Base-by-base conservation (phyloP, 208 protist genomes). In the Leishmania lainsoni region DNA sequence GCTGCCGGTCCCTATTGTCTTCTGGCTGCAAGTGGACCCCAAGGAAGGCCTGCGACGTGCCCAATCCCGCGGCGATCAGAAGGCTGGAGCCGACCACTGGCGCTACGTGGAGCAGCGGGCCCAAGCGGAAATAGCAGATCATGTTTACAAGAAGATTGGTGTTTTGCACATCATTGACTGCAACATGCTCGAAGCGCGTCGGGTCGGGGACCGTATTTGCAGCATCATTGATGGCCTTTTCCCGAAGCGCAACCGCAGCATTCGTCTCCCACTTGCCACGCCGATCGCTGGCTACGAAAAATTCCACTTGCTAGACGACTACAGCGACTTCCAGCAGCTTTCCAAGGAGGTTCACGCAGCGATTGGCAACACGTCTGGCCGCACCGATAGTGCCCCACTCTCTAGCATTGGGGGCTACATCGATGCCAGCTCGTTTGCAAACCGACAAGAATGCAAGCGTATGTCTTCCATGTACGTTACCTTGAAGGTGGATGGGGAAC, bases 401-500 rank as follows among this genome's bases (percentile, higher is more conserved):
- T 95, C 93, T 17, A 87, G 59, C 76, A 91, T 97, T 68, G 90
- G 87, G 54, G 91, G 91, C 45, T 95, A 96, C 83, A 78, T 97
- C 6, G 92, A 96, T 78, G 80, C 76, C 39, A 86, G 51, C 16
- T 94, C 83, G 58, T 95, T 95, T 39, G 88, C 83, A 26, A 89
- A 84, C 61, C 69, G 78, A 17, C 78, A 85, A 5, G 85, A 84
- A 56, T 80, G 78, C 70, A 78, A 75, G 63, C 63, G 83, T 45
- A 82, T 95, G 75, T 79, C 78, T 0, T 81, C 86, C 39, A 89
- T 93, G 78, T 86, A 89, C 69, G 94, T 96, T 42, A 98, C 94
- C 0, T 79, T 93, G 4, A 98, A 98, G 78, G 89, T 90, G 22
- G 94, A 98, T 81, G 94, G 94, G 0, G 70, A 91, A 77, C 91